A percentile compares a stretch with the other conserved stretches of the same genome.
phyloP scores from a whole-genome alignment of 192 early-diverging fungal genomes.

The Haplosporangium gracile region DNA sequence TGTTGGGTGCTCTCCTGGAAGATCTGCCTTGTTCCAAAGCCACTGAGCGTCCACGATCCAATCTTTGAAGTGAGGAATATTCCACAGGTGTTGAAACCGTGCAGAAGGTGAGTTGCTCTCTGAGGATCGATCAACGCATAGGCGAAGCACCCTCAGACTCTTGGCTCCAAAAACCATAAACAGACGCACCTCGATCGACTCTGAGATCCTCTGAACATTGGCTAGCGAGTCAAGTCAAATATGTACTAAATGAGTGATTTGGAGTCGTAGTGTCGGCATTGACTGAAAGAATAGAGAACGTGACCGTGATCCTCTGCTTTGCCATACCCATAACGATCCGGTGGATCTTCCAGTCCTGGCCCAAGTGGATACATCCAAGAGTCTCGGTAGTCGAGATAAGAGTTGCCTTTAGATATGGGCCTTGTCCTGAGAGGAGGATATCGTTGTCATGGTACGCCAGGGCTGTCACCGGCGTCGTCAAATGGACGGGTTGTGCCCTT shows the following conservation, averaged over 20 bases:
- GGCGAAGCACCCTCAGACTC: conserved; percentile 42
- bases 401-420: conserved; percentile 67
- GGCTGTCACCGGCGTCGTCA: conserved; percentile 62
- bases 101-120: not conserved
- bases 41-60: conserved; percentile 88
- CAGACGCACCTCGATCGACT: conserved; percentile 28
- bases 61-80: conserved; percentile 67
- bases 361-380: conserved; percentile 47
- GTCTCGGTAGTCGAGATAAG: conserved; percentile 59
- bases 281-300: not conserved
- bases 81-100: conserved; percentile 39
- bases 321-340: conserved; percentile 64
- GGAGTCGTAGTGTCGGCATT: not conserved
- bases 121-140: conserved; percentile 10
- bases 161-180: conserved; percentile 58
- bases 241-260: not conserved
- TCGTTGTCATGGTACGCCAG: conserved; percentile 61
- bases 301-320: not conserved
- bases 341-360: conserved; percentile 63
- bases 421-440: conserved; percentile 67
- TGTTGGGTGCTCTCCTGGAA: conserved; percentile 26
- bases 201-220: conserved; percentile 31
- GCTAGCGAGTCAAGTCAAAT: conserved; percentile 1
- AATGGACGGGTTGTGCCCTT: conserved; percentile 39
- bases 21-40: conserved; percentile 60